These are phyloP conservation scores for Scutellaria barbata DNA, from an alignment of 257 asterid genomes.

Conservation along the genomic window DNA sequence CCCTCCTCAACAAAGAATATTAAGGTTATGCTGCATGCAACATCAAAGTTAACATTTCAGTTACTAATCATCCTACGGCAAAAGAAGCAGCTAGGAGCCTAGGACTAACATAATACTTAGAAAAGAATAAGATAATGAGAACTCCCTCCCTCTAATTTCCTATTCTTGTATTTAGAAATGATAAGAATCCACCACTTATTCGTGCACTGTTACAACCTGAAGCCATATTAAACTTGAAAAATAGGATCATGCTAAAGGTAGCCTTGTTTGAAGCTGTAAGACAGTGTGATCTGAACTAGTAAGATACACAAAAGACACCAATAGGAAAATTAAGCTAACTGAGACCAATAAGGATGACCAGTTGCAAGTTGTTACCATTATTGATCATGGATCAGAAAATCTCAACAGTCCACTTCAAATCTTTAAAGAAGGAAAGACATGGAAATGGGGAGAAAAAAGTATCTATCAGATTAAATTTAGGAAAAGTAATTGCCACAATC, in stretches of 20 bases:
- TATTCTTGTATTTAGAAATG: neutral
- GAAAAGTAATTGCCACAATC: neutral
- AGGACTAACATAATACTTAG: neutral
- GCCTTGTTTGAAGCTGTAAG: neutral
- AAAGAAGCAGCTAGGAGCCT: slow-evolving; percentile 13
- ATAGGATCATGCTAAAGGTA: neutral
- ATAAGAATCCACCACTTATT: neutral
- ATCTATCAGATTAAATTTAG: neutral
- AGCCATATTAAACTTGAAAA: slow-evolving; percentile 6
- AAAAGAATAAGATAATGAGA: neutral
- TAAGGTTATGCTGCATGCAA: slow-evolving; percentile 62
- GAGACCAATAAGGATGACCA: neutral
- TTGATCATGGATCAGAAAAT: neutral
- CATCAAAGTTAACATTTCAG: slow-evolving; percentile 24
- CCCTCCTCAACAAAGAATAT: slow-evolving; percentile 81
- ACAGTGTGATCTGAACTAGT: neutral
- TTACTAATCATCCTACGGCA: slow-evolving; percentile 8
- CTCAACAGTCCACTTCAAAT: slow-evolving; percentile 15
- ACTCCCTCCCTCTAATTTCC: neutral
- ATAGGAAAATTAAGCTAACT: neutral
- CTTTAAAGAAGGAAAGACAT: neutral
- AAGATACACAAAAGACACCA: slow-evolving; percentile 1
- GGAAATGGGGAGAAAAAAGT: neutral
- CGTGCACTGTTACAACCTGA: neutral
- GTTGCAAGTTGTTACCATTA: neutral